Conservation (phyloP, 2,329 filamentous ascomycete genomes). For the Diaporthe eres region DNA sequence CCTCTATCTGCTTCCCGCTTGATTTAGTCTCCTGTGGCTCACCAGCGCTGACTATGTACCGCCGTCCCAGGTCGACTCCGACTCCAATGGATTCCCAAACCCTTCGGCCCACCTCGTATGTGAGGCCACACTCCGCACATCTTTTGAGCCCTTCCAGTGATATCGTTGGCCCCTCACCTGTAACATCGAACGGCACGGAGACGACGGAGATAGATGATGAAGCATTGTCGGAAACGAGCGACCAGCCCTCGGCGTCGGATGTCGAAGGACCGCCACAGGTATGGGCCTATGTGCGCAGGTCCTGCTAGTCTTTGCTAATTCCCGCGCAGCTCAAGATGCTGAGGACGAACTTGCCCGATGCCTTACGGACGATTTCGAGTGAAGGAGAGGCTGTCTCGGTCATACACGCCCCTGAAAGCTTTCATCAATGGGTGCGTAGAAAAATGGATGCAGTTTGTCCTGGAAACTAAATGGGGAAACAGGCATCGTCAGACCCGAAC, state of each 20-base stretch:
- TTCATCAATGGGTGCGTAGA: conserved; percentile 79
- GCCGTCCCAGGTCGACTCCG: conserved; percentile 60
- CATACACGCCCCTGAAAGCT: conserved; percentile 90
- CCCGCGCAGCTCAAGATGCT: conserved; percentile 63
- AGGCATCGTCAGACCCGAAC: conserved; percentile 55
- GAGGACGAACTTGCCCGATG: conserved; percentile 69
- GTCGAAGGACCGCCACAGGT: conserved; percentile 56
- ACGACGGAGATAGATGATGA: conserved; percentile 89
- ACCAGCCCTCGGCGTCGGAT: conserved; percentile 49
- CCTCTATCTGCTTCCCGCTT: conserved; percentile 63
- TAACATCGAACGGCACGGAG: conserved; percentile 87
- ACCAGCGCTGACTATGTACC: conserved; percentile 26
- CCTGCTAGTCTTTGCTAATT: conserved; percentile 46
- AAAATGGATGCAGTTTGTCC: not conserved
- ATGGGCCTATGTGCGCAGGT: conserved; percentile 16
- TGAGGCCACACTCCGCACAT: conserved; percentile 63
- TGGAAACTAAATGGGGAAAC: conserved; percentile 44
- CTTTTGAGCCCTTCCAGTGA: conserved; percentile 75
- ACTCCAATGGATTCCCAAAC: conserved; percentile 61
- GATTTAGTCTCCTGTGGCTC: not conserved
- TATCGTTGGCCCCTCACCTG: conserved; percentile 84
- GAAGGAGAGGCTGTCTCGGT: conserved; percentile 91
- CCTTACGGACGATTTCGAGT: conserved; percentile 70
- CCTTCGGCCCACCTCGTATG: conserved; percentile 66
- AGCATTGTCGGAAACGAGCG: conserved; percentile 70